phyloP scores from a whole-genome alignment of 2,329 filamentous ascomycete genomes.

The Hypoxylon sp. region DNA sequence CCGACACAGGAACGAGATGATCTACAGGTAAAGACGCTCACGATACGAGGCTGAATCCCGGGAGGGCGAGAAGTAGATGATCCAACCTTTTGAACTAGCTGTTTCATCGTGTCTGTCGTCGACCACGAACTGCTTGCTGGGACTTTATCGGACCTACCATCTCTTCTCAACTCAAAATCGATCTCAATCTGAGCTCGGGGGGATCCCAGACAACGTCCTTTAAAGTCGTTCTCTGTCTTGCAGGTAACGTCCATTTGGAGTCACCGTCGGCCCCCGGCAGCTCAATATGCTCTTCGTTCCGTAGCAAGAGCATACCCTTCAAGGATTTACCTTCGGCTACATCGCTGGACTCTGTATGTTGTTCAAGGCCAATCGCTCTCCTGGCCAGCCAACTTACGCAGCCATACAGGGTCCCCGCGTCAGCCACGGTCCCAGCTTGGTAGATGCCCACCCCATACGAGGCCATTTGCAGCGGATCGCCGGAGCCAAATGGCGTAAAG shows the following conservation, averaged over 20 bases:
- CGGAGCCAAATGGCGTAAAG: slow-evolving; percentile 74
- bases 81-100: too few relatives aligned
- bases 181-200: slow-evolving; percentile 42
- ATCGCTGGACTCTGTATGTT: neutral
- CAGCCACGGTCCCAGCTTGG: slow-evolving; percentile 67
- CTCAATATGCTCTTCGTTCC: slow-evolving; percentile 36
- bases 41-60: neutral
- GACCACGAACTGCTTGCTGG: too few relatives aligned
- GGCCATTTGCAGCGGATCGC: slow-evolving; percentile 70
- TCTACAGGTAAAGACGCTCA: neutral
- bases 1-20: neutral
- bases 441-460: slow-evolving; percentile 71
- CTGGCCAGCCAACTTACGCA: slow-evolving; percentile 50
- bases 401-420: slow-evolving; percentile 64
- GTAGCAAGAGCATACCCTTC: slow-evolving; percentile 41
- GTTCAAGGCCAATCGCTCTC: slow-evolving; percentile 45
- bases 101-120: too few relatives aligned
- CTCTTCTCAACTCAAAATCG: slow-evolving; percentile 41
- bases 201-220: slow-evolving; percentile 52
- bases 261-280: slow-evolving; percentile 32
- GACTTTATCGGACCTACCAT: too few relatives aligned
- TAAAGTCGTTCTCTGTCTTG: slow-evolving; percentile 43
- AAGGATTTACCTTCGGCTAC: slow-evolving; percentile 34
- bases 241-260: slow-evolving; percentile 34
- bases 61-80: neutral